Evolutionary conservation across 495 filamentous ascomycete genomes (phyloP), one percentile per base, ranked within the genome.

Genomic region (Aspergillus bridgeri): DNA sequence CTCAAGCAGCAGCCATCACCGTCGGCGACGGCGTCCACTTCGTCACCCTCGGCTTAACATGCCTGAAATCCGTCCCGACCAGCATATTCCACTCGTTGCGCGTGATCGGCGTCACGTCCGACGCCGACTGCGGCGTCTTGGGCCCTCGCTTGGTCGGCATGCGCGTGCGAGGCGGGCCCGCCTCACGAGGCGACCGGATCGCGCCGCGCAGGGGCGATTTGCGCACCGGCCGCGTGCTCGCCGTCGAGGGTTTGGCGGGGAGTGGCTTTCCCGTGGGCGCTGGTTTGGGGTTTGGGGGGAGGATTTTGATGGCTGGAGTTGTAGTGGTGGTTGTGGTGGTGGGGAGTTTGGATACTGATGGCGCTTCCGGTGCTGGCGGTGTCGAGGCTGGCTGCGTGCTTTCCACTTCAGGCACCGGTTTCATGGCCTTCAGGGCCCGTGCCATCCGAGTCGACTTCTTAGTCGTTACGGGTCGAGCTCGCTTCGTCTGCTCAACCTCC

Each of bases 11-110:
- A 13, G 71, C 69, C 27, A 67, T 56, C 2, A 76, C 70, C 38
- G 66, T 67, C 17, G 74, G 72, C 23, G 74, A 76, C 7, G 76
- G 76, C 42, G 68, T 73, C 76, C 75, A 79, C 61, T 75, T 73
- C 2, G 76, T 79, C 18, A 79, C 67, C 15, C 62, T 69, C 19
- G 72, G 69, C 58, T 71, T 69, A 5, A 66, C 22, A 49, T 68
- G 51, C 0, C 55, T 63, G 42, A 75, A 69, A 18, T 74, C 71
- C 23, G 71, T 54, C 13, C 61, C 64, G 18, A 74, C 65, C 17
- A 79, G 65, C 13, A 78, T 65, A 53, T 79, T 79, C 76, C 76
- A 79, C 60, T 79, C 76, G 48, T 76, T 77, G 11, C 71, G 58
- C 2, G 76, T 79, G 58, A 77, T 79, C 5, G 76, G 76, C 0